Percentiles rank a stretch among this genome's conserved stretches.
Conservation (phyloP, 108 stramenopile genomes). For the Cyclotella baltica region DNA sequence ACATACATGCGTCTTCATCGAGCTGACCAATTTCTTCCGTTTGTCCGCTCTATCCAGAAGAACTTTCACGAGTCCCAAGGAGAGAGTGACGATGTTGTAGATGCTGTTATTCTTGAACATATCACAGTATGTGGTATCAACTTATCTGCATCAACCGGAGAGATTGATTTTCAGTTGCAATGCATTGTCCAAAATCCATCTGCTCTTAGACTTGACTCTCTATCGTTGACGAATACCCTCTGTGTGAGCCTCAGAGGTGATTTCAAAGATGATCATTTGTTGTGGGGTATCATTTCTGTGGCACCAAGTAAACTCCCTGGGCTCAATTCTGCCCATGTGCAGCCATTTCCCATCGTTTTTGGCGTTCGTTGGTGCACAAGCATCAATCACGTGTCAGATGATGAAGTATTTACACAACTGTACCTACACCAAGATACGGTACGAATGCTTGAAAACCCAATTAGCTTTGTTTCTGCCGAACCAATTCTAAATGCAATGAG, state of each 20-base stretch:
- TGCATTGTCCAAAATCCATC: slow-evolving; percentile 1
- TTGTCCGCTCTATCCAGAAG: background rate
- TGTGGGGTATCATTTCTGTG: background rate
- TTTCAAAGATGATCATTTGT: background rate
- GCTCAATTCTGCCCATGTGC: background rate
- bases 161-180: background rate
- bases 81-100: background rate
- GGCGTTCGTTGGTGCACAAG: background rate
- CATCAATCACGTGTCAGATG: background rate
- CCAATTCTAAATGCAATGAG: slow-evolving; percentile 3
- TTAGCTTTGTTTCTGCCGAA: background rate
- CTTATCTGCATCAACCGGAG: background rate
- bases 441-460: background rate
- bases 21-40: background rate
- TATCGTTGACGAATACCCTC: background rate
- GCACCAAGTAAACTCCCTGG: background rate
- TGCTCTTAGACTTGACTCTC: background rate
- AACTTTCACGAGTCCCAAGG: background rate
- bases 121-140: background rate
- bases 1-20: background rate
- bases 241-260: background rate
- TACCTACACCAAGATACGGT: background rate
- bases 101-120: background rate
- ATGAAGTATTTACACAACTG: background rate
- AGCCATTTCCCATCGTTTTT: background rate